Base-by-base conservation (phyloP, 345 rosid species). In the Raphanus sativus region DNA sequence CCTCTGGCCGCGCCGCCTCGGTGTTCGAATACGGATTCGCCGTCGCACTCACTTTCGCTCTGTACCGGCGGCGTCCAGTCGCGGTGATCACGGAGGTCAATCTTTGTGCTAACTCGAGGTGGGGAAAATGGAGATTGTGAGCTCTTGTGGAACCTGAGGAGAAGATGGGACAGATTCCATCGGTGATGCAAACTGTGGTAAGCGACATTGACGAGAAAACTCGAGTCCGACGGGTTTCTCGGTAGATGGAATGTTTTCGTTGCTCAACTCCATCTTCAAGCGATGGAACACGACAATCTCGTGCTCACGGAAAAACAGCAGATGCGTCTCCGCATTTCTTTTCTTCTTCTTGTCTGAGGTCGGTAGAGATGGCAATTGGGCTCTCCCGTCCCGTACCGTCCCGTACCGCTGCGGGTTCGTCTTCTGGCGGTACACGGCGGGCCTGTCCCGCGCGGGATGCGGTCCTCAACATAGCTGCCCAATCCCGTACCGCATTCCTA, bases 271-370 rank as follows among this genome's bases (percentile, higher is more conserved):
- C 65, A 34, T 67, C 69, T 77, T 70, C 76, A 76, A 74, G 58
- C 4, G 42, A 69, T 15, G 26, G 65, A 78, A 71, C 77, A 73
- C 82, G 74, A 67, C 38, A 71, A 56, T 52, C 42, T 71, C 76
- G 71, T 77, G 81, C 50, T 8, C 74, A 67, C 73, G 68, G 15
- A 29, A 61, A 71, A 71, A 24, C 80, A 64, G 75, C 80, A 42
- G 6, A 38, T 55, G 65, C 59, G 6, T 77, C 70, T 70, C 60
- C 75, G 65, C 71, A 64, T 36, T 69, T 60, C 21, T 34, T 28
- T 38, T 38, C 55, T 55, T 32, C 11, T 65, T 55, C 45, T 11
- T 16, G 15, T 30, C 67, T 15, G 34, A 61, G 30, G 55, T n/a
- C n/a, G n/a, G n/a, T 21, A 21, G 21, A 21, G 21, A 21, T 21